phyloP scores from a whole-genome alignment of 768 basidiomycete species.

The Pholiota molesta region DNA sequence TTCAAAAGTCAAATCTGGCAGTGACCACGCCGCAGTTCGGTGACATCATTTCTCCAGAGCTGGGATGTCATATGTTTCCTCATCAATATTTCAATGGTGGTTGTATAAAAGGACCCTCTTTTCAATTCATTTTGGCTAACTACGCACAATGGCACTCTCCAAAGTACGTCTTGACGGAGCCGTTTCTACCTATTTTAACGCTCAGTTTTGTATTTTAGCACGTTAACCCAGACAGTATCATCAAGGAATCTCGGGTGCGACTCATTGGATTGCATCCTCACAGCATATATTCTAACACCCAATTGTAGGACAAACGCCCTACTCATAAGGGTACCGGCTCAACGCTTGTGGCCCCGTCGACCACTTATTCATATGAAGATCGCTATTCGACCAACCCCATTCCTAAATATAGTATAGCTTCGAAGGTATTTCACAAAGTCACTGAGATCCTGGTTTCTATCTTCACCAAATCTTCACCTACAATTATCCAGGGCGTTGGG shows the following conservation, averaged over 20 bases:
- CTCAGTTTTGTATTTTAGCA: slow-evolving; percentile 42
- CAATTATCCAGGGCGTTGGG: slow-evolving; percentile 50
- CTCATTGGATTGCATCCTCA: slow-evolving; percentile 3
- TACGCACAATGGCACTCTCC: slow-evolving; percentile 57
- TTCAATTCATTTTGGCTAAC: background rate
- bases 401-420: slow-evolving; percentile 69
- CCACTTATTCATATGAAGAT: slow-evolving; percentile 55
- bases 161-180: slow-evolving; percentile 40
- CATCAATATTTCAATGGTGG: background rate
- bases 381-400: slow-evolving; percentile 70
- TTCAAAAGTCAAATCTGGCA: too few relatives aligned
- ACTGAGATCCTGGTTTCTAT: background rate
- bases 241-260: slow-evolving; percentile 56
- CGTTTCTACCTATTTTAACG: background rate
- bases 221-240: slow-evolving; percentile 67
- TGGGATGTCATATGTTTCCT: background rate
- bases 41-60: slow-evolving; percentile 12
- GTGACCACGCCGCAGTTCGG: too few relatives aligned
- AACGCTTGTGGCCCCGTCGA: slow-evolving; percentile 22
- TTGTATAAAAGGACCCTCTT: background rate
- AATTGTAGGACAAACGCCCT: slow-evolving; percentile 12
- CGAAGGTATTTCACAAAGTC: slow-evolving; percentile 41
- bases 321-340: slow-evolving; percentile 43
- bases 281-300: slow-evolving; percentile 5
- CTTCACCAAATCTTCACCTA: background rate